A percentile compares a stretch with the other conserved stretches of the same genome.
phyloP scores from a whole-genome alignment of 768 basidiomycete genomes.

The Pleurotus sapidus region DNA sequence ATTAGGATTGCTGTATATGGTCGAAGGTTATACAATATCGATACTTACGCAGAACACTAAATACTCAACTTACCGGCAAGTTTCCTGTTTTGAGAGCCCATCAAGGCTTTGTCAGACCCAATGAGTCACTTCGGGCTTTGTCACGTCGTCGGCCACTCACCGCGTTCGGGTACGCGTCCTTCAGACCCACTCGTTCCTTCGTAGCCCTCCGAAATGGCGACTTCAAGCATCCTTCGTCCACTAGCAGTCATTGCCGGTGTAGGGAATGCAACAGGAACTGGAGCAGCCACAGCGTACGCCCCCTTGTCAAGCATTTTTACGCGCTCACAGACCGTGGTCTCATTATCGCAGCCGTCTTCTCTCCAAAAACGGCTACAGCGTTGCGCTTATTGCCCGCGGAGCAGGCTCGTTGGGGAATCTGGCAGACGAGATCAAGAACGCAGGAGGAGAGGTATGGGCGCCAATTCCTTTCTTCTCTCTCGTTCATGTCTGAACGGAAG shows the following conservation, averaged over 20 bases:
- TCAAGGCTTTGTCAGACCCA: too few relatives aligned
- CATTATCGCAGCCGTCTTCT: conserved; percentile 47
- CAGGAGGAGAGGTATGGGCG: conserved; percentile 54
- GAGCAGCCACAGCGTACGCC: conserved; percentile 55
- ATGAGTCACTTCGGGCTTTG: too few relatives aligned
- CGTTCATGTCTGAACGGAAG: too few relatives aligned
- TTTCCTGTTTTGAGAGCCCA: too few relatives aligned
- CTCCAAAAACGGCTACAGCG: conserved; percentile 59
- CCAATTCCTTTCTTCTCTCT: too few relatives aligned
- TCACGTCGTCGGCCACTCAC: too few relatives aligned
- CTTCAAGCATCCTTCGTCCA: background rate
- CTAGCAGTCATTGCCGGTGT: conserved; percentile 31
- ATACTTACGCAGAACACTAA: too few relatives aligned
- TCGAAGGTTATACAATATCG: too few relatives aligned
- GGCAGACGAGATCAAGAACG: conserved; percentile 49
- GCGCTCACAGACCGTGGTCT: background rate
- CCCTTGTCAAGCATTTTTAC: conserved; percentile 8
- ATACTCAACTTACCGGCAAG: too few relatives aligned
- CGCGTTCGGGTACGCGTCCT: too few relatives aligned
- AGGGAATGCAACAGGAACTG: conserved; percentile 50
- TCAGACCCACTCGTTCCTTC: too few relatives aligned
- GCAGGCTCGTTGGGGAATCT: conserved; percentile 47
- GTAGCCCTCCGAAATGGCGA: background rate
- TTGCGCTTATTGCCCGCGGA: conserved; percentile 65
- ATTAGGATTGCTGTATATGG: too few relatives aligned